phyloP scores from a whole-genome alignment of 495 filamentous ascomycete species.

The Aspergillus cristatus region DNA sequence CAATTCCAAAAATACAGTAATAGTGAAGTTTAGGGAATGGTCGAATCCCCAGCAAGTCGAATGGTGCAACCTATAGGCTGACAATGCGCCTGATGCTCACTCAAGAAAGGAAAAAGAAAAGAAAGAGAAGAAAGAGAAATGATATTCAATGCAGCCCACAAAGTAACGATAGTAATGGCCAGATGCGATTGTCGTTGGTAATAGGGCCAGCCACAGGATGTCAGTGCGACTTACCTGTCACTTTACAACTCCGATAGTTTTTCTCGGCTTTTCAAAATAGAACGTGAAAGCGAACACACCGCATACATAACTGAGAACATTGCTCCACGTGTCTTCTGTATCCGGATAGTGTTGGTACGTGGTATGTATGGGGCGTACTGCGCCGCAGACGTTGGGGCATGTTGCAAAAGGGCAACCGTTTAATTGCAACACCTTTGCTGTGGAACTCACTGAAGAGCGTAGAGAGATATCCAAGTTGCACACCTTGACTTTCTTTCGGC shows the following conservation, averaged over 20 bases:
- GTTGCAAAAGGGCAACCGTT: slow-evolving; percentile 35
- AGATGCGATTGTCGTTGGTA: slow-evolving; percentile 10
- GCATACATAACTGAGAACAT: background rate
- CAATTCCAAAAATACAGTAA: too few species aligned
- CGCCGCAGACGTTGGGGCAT: slow-evolving; percentile 6
- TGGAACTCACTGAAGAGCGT: slow-evolving; percentile 21
- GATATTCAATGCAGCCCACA: too few species aligned
- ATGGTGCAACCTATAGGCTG: too few species aligned
- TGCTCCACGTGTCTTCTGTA: slow-evolving; percentile 15
- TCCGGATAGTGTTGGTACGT: background rate
- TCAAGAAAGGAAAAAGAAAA: slow-evolving; percentile 2
- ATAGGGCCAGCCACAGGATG: slow-evolving; percentile 14
- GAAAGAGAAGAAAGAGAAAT: background rate
- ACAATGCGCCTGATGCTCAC: too few species aligned
- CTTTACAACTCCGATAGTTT: slow-evolving; percentile 1
- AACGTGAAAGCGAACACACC: background rate
- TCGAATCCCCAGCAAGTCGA: too few species aligned
- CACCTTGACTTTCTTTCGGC: background rate
- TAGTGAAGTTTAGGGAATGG: too few species aligned
- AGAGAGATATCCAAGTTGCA: slow-evolving; percentile 1
- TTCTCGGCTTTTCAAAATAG: slow-evolving; percentile 1
- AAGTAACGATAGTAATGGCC: too few species aligned
- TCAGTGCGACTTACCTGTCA: slow-evolving; percentile 7
- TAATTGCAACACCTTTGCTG: slow-evolving; percentile 27
- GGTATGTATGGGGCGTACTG: too few species aligned